These are phyloP conservation scores for Penicillium roqueforti DNA, from an alignment of 495 filamentous ascomycete species.

Conservation along the genomic window DNA sequence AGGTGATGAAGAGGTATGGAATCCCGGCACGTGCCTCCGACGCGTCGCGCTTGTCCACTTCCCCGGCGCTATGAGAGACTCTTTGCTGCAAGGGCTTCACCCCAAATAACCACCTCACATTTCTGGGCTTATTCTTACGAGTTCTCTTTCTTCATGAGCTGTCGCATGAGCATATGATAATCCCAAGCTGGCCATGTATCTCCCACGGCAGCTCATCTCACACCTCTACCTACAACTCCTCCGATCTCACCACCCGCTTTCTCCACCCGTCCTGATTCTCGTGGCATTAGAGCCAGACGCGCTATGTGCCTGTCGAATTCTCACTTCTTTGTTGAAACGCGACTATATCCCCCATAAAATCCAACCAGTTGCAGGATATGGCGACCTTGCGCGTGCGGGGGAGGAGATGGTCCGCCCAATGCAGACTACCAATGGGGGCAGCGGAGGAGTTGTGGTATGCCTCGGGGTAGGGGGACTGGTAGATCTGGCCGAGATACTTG, in stretches of 20 bases:
- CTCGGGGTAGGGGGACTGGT: conserved; percentile 88
- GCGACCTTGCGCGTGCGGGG: conserved; percentile 74
- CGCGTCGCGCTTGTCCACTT: conserved; percentile 25
- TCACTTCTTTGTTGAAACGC: conserved; percentile 84
- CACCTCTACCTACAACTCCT: conserved; percentile 87
- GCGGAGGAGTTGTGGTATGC: conserved; percentile 83
- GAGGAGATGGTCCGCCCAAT: conserved; percentile 74
- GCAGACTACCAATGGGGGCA: conserved; percentile 74
- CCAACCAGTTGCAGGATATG: conserved; percentile 88
- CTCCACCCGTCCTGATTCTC: conserved; percentile 86
- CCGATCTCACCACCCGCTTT: conserved; percentile 72
- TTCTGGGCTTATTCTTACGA: conserved; percentile 4
- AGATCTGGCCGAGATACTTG: conserved; percentile 71
- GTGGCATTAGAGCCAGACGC: conserved; percentile 93
- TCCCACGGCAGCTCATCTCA: conserved; percentile 81
- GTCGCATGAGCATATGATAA: conserved; percentile 18
- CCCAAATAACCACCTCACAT: conserved; percentile 7
- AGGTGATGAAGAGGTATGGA: conserved; percentile 28
- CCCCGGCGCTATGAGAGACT: conserved; percentile 12
- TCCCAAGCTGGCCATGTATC: conserved; percentile 67
- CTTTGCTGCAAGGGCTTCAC: conserved; percentile 8
- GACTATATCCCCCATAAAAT: conserved; percentile 99
- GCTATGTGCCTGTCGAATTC: conserved; percentile 90
- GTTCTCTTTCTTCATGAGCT: conserved; percentile 18
- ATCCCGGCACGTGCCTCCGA: conserved; percentile 26